Percentiles rank a stretch among this genome's conserved stretches.
Evolutionary conservation across 2,329 filamentous ascomycete genomes (phyloP).

Genomic region (Talaromyces sp.): DNA sequence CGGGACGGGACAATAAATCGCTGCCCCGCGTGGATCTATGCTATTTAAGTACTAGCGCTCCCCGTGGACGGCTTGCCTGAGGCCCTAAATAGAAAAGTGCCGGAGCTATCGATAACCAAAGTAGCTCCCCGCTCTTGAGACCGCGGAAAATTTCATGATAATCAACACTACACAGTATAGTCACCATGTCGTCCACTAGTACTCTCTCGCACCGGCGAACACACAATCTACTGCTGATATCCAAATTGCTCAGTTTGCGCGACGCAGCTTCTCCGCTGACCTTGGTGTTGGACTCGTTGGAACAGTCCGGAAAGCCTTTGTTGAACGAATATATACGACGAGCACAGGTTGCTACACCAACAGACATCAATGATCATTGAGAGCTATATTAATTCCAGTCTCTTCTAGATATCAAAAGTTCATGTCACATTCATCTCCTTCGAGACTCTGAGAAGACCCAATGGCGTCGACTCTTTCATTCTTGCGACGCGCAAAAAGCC

Average conservation of each 20-base stretch:
- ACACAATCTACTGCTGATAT: slow-evolving; percentile 77
- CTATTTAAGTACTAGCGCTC: too few relatives aligned
- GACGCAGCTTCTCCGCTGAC: slow-evolving; percentile 83
- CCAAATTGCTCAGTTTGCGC: slow-evolving; percentile 71
- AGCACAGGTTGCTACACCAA: slow-evolving; percentile 55
- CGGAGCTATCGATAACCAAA: neutral
- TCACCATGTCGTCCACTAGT: slow-evolving; percentile 31
- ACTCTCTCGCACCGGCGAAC: slow-evolving; percentile 62
- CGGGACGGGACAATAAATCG: too few relatives aligned
- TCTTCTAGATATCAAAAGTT: slow-evolving; percentile 49
- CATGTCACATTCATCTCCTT: slow-evolving; percentile 75
- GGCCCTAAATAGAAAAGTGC: neutral
- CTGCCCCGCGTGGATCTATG: too few relatives aligned
- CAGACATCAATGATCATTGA: neutral
- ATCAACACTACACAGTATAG: neutral
- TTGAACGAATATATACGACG: slow-evolving; percentile 68
- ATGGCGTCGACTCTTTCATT: slow-evolving; percentile 63
- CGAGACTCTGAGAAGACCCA: slow-evolving; percentile 62
- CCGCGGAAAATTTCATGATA: neutral
- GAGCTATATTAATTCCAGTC: slow-evolving; percentile 13
- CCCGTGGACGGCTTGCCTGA: neutral
- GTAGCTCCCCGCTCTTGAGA: neutral
- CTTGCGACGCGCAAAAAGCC: slow-evolving; percentile 57
- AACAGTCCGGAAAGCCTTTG: slow-evolving; percentile 69
- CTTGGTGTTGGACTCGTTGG: slow-evolving; percentile 74